phyloP scores from a whole-genome alignment of 345 rosid species.

The Eucalyptus sideroxylon region DNA sequence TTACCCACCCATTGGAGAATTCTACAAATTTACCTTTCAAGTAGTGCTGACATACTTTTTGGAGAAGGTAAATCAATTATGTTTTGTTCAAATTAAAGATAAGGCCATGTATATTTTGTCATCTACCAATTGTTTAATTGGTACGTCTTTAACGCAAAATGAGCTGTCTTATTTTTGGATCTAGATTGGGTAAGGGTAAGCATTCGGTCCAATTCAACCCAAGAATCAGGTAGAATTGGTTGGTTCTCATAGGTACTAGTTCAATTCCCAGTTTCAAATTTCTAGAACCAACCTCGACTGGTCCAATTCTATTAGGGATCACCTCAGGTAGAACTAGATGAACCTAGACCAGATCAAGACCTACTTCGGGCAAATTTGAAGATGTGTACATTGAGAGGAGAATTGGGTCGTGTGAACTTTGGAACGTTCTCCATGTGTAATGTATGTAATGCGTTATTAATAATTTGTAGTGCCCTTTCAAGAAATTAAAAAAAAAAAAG shows the following conservation, averaged over 20 bases:
- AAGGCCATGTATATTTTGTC: neutral
- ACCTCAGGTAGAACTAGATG: rapidly evolving
- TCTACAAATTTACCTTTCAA: neutral
- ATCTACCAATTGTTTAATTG: neutral
- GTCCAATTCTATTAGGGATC: neutral
- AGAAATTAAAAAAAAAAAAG: neutral
- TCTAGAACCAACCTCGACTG: rapidly evolving
- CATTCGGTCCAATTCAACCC: neutral
- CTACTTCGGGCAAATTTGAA: rapidly evolving
- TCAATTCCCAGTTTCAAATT: neutral
- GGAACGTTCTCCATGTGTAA: neutral
- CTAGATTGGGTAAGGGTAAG: rapidly evolving
- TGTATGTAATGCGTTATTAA: neutral
- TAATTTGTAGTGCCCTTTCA: neutral
- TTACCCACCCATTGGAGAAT: neutral
- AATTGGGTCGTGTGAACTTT: neutral
- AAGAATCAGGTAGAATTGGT: rapidly evolving
- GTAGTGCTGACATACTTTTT: neutral
- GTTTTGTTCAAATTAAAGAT: neutral
- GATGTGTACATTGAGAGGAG: neutral
- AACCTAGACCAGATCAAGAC: rapidly evolving
- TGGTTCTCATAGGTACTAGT: rapidly evolving
- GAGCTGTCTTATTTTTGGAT: neutral
- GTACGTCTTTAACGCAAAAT: neutral
- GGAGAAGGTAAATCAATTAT: neutral